A percentile compares a stretch with the other conserved stretches of the same genome.
Evolutionary conservation across 768 basidiomycete species (phyloP).

Genomic region (Gloeopeniophorella convolvens): DNA sequence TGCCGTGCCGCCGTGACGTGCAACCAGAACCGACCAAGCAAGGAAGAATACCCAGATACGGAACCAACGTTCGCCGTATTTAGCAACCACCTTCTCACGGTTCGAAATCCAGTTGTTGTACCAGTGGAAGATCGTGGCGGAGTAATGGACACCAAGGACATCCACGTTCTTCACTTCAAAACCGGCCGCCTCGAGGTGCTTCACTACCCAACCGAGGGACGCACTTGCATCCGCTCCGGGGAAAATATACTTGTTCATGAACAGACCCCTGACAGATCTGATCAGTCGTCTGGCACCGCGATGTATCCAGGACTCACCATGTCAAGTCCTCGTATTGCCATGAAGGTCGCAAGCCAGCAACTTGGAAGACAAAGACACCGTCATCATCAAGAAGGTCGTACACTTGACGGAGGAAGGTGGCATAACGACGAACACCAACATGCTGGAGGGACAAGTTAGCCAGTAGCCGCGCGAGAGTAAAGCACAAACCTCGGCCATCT

Average conservation of each 20-base stretch:
- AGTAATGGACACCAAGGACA: conserved; percentile 96
- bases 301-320: conserved; percentile 46
- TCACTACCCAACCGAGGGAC: conserved; percentile 92
- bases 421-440: conserved; percentile 92
- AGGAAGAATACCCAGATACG: conserved; percentile 97
- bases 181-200: conserved; percentile 79
- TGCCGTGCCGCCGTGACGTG: conserved; percentile 82
- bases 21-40: conserved; percentile 81
- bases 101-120: conserved; percentile 97
- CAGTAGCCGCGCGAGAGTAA: background rate
- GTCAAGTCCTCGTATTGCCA: conserved; percentile 99
- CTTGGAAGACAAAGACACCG: conserved; percentile 91
- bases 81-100: conserved; percentile 80
- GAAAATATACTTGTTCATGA: conserved; percentile 99
- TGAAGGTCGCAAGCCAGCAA: conserved; percentile 90
- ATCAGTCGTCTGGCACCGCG: background rate
- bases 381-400: conserved; percentile 93
- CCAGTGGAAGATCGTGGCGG: conserved; percentile 85
- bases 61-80: conserved; percentile 93
- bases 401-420: conserved; percentile 81
- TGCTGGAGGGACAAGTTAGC: conserved; percentile 44
- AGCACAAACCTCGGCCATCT: conserved; percentile 86
- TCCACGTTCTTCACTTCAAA: conserved; percentile 97
- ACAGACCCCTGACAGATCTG: conserved; percentile 62
- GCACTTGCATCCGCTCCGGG: conserved; percentile 97